Conservation (phyloP, 805 yeast genomes). For the Saccharomycopsis javanensis region DNA sequence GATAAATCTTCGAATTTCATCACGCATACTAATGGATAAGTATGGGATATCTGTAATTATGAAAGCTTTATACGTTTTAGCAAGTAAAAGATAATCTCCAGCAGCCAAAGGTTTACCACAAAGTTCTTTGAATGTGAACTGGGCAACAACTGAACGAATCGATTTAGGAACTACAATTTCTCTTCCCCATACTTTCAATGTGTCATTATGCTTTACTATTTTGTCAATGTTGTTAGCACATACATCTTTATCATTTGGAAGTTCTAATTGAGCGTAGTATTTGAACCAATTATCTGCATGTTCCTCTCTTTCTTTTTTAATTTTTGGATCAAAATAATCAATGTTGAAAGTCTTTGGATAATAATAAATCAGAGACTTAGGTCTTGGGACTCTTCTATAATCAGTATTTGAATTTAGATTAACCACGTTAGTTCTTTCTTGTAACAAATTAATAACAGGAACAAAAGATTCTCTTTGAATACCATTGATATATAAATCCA, state of each 20-base stretch:
- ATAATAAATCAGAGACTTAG: conserved; percentile 69
- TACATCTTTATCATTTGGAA: conserved; percentile 22
- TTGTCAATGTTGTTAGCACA: conserved; percentile 30
- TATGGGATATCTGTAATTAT: conserved; percentile 92
- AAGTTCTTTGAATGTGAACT: conserved; percentile 74
- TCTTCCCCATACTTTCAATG: conserved; percentile 78
- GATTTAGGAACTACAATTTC: conserved; percentile 64
- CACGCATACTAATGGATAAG: conserved; percentile 66
- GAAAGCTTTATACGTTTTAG: conserved; percentile 63
- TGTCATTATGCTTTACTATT: conserved; percentile 9
- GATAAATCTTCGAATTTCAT: conserved; percentile 81
- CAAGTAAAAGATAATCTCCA: conserved; percentile 84
- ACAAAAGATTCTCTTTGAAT: conserved; percentile 85
- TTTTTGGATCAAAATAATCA: conserved; percentile 23
- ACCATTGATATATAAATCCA: conserved; percentile 87
- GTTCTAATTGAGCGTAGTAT: conserved; percentile 56
- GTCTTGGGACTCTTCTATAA: conserved; percentile 81
- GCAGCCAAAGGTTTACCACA: conserved; percentile 88
- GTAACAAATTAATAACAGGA: conserved; percentile 80
- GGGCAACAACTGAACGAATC: conserved; percentile 75
- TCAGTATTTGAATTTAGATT: conserved; percentile 87
- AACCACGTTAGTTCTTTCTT: conserved; percentile 64
- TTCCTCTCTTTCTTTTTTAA: conserved; percentile 40
- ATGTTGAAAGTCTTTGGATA: conserved; percentile 45
- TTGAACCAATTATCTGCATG: conserved; percentile 75